Evolutionary conservation across 1,139 yeast genomes (phyloP), one percentile per base, ranked within the genome.

Genomic region (Yamadazyma atlantica): DNA sequence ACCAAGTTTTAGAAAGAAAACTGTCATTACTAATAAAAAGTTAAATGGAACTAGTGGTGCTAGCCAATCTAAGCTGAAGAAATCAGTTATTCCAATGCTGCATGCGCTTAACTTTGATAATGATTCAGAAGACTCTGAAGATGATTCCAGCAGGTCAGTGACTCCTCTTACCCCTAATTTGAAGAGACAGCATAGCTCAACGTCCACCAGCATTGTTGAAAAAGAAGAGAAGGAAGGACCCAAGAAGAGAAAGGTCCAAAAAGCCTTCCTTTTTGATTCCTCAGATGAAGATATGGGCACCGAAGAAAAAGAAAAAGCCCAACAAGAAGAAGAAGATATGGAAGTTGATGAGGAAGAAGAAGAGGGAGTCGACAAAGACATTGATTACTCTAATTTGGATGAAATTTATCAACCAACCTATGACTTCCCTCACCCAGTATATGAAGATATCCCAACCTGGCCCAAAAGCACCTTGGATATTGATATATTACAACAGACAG

Each of bases 81-180:
- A 56, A 45, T 55, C 53, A 25, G 49, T 69, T 36, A 60, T 82
- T 32, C 95, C 94, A 1, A 73, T 85, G 81, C 83, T 82, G 38
- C 92, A 85, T 61, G 78, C 82, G 1, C 72, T 85, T 45, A 83
- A 85, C 49, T 77, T 64, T 43, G 76, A 71, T 38, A 60, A 64
- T 5, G 42, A 44, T 12, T 65, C 67, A 36, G 75, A 62, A 29
- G 82, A 75, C 4, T 75, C 74, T 11, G 76, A 68, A 4, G 64
- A 58, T 14, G 73, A 65, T 25, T 58, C 67, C 1, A 69, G 74
- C 40, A 62, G 73, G 34, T 64, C 78, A 0, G 60, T 68, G 4
- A 67, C 75, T 1, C 72, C 75, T 1, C 58, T 58, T 4, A 58
- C 68, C 1, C 49, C 55, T 7, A 37, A 50, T 8, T 54, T 43